Base-by-base conservation (phyloP, 2,329 filamentous ascomycete species). In the Fusarium decemcellulare region DNA sequence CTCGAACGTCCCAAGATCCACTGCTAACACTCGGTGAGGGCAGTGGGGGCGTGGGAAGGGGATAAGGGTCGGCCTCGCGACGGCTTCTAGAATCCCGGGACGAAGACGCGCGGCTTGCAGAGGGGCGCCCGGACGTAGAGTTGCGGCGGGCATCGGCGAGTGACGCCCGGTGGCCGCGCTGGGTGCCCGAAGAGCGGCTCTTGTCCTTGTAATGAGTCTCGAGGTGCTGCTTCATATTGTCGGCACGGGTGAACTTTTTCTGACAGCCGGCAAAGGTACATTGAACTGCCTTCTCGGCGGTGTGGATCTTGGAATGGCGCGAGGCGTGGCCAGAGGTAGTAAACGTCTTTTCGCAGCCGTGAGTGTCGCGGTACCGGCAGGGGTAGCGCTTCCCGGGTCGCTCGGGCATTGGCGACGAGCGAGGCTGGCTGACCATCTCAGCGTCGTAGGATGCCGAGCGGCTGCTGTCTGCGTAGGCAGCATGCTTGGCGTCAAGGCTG, bases 221-320 rank as follows among this genome's bases (percentile, higher is more conserved):
- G 32, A 93, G 86, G 75, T 95, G 92, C 81, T 94, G 92, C 84
- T 94, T 93, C 92, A 95, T 95, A 83, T 95, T 95, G 84, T 95
- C 92, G 72, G 91, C 90, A 68, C 92, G 91, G 11, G 92, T 94
- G 73, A 95, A 95, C 75, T 92, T 92, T 82, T 94, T 94, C 79
- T 89, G 87, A 83, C 92, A 95, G 63, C 91, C 91, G 0, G 85
- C 82, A 74, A 87, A 92, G 34, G 90, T 86, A 80, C 89, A 91
- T 39, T 85, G 88, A 23, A 93, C 91, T 14, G 90, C 90, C 82
- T 95, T 95, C 80, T 93, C 92, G 51, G 91, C 91, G 2, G 91
- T 93, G 82, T 95, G 93, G 75, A 94, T 94, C 80, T 94, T 94
- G 63, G 92, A 92, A 78, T 95, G 93, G 42, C 93, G 90, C 44